Base-by-base conservation (phyloP, 495 filamentous ascomycete genomes). In the Lasiosphaeris hirsuta region DNA sequence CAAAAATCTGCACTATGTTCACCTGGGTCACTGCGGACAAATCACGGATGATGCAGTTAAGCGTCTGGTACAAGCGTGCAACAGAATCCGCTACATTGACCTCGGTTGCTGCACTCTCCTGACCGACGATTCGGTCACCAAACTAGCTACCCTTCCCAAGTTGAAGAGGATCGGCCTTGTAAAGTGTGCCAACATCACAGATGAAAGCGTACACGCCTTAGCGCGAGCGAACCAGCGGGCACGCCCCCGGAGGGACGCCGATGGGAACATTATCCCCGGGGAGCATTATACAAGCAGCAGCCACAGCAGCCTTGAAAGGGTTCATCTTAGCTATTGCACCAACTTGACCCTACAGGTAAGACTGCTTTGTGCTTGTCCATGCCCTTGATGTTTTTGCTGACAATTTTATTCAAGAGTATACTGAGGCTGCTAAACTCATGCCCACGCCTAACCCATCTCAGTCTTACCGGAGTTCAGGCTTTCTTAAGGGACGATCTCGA, bases 81-180 rank as follows among this genome's bases (percentile, higher is more conserved):
- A 92, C 72, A 83, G 95, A 35, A 97, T 99, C 60, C 81, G 95
- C 48, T 99, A 99, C 65, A 97, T 99, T 54, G 95, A 99, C 66
- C 73, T 99, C 47, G 95, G 95, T 10, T 97, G 95, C 75, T 99
- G 95, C 71, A 80, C 79, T n/a, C 84, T 86, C 58, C 78, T 99
- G 49, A 97, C 95, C 0, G 94, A 99, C 63, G 72, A 73, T 2
- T 96, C 90, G 45, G 87, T 99, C n/a, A 85, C 81, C 51, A 86
- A 88, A 59, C 78, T 99, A 19, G 92, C 95, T 2, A 83, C 78
- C 9, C 78, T 99, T 23, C 95, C 95, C 9, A 99, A 97, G 71
- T 75, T 99, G 19, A 88, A 94, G 69, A 80, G 95, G 33, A 96
- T 99, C 44, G 95, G 95, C 0, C 72, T 99, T 48, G 95, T 99